Percentiles rank a stretch among this genome's conserved stretches.
Evolutionary conservation across 73 alveolate genomes (phyloP).

Genomic region (Paramecium octaurelia): DNA sequence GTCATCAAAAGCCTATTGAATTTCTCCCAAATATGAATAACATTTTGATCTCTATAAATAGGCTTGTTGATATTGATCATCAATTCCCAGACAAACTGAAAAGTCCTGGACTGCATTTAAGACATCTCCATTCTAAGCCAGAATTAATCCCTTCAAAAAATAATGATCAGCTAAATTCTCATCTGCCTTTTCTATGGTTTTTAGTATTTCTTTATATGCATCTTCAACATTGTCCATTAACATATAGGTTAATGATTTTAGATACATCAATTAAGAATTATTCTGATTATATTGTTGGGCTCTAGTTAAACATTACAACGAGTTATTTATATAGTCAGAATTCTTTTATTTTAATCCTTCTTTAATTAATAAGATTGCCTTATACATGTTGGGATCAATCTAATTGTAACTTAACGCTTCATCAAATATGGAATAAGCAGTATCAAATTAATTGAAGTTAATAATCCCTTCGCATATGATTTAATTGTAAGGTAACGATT

Average conservation of each 20-base stretch:
- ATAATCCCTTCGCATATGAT: slow-evolving; percentile 39
- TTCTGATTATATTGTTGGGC: background rate
- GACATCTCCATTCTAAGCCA: slow-evolving; percentile 21
- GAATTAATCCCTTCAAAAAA: slow-evolving; percentile 32
- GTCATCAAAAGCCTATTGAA: slow-evolving; percentile 52
- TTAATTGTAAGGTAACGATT: slow-evolving; percentile 19
- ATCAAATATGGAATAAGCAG: background rate
- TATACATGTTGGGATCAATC: slow-evolving; percentile 42
- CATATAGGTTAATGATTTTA: slow-evolving; percentile 7
- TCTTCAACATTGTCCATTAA: background rate
- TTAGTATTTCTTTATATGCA: slow-evolving; percentile 16
- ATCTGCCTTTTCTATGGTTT: slow-evolving; percentile 64
- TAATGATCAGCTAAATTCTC: slow-evolving; percentile 61
- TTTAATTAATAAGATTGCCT: background rate
- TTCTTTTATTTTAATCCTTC: background rate
- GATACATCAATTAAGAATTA: slow-evolving; percentile 12
- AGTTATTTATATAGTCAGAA: background rate
- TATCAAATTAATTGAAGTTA: background rate
- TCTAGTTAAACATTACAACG: background rate
- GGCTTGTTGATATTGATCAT: background rate
- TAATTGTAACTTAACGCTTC: background rate
- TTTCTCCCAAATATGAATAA: slow-evolving; percentile 24
- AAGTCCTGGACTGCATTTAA: slow-evolving; percentile 51
- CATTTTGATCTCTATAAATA: slow-evolving; percentile 52
- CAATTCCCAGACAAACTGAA: slow-evolving; percentile 7